Base-by-base conservation (phyloP, 2,329 filamentous ascomycete genomes). In the Eutypella sp. region DNA sequence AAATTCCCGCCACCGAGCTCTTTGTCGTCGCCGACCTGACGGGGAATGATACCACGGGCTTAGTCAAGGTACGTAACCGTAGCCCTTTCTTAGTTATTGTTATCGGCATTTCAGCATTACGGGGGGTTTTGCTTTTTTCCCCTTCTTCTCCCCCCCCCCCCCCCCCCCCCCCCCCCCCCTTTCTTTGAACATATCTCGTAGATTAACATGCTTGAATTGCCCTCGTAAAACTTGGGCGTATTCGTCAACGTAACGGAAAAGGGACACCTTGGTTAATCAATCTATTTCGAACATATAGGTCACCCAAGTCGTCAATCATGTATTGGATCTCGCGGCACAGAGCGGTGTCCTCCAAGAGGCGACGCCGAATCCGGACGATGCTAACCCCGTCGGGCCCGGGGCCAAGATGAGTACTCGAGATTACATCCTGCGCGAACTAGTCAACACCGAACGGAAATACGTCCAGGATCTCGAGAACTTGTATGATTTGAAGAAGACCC, bases 361-460 rank as follows among this genome's bases (percentile, higher is more conserved):
- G 11, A 77, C 81, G 44, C 76, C 80, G 15, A 79, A 79, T 31
- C 73, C 75, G 13, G 76, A 81, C 49, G 74, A 78, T 29, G 74
- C 75, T 43, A 65, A 71, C 11, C 64, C 69, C 23, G 68, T 71
- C 20, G 73, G 43, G 6, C 82, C 84, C 40, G 79, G 83, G 46
- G 82, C 81, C 2, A 80, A 88, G 63, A 85, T 85, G 74, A 84
- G 76, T 53, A 83, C 85, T 55, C 74, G 90, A 54, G 88, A 96
- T 59, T 87, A 96, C 65, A 89, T 97, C 50, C 81, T 99, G 37
- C 84, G 87, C 60, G 93, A 99, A 67, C 72, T 99, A 40, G 86
- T 99, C 46, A 89, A 92, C 57, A 97, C 92, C 2, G 93, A 99
- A 68, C 84, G 93, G 51, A 96, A 96, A 68, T 99, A 99, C 58